Base-by-base conservation (phyloP, 495 filamentous ascomycete genomes). In the Immersiella caudata region DNA sequence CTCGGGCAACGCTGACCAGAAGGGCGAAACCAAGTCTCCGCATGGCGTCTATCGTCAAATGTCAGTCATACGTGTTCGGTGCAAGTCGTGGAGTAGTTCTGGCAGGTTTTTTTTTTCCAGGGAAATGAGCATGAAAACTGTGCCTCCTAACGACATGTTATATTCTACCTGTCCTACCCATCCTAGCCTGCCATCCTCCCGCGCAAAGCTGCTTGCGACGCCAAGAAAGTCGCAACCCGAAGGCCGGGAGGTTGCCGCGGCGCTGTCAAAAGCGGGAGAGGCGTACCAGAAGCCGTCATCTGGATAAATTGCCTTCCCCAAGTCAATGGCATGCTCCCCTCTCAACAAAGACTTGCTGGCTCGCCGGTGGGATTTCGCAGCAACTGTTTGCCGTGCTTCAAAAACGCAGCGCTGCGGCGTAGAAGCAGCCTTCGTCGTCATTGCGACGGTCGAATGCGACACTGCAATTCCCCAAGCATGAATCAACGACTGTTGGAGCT, bases 191-290 rank as follows among this genome's bases (percentile, higher is more conserved):
- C 8, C 4, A 33, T 33, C 29, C 29, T 33, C 2, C 20, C n/a
- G 24, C 7, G 52, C 20, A n/a, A 24, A 55, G 52, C 52, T 22
- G 52, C 20, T 26, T 55, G 52, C 20, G 21, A 22, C 8, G 52
- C 20, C 52, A 55, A 24, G 52, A 55, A 8, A n/a, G 52, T n/a
- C 2, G 52, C 22, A 46, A 46, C 40, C 40, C 52, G 21, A 4
- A 6, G 20, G 52, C 52, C 52, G 24, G 52, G 52, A 55, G 9
- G 52, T 55, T 55, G 52, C 25, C n/a, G 52, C 22, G 52, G 52
- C 22, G 40, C 11, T 55, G 52, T 24, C 52, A 11, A 22, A n/a
- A 14, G 21, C 52, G 21, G 24, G 16, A 26, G 24, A 11, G 52
- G 21, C 52, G n/a, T 14, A 26, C 1, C 21, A 33, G 29, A 55